Conservation (phyloP, 179 eudicot species). For the Heliamphora pulchella region DNA sequence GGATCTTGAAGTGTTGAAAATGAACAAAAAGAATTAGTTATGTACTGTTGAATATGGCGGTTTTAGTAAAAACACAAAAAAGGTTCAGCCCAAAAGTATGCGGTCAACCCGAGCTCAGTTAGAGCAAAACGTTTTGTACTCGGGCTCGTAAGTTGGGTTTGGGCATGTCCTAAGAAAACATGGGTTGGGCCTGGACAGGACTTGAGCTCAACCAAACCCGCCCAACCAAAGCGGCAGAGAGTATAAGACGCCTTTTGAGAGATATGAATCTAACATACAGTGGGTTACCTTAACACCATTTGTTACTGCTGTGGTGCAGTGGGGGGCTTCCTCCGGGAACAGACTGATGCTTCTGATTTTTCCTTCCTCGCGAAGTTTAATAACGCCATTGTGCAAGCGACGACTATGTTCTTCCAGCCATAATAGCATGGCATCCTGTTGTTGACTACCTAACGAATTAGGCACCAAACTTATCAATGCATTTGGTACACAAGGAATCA, state of each 20-base stretch:
- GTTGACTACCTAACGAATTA: conserved; percentile 23
- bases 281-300: conserved; percentile 79
- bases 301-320: conserved; percentile 66
- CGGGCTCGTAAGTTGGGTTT: too few species aligned
- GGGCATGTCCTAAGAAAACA: too few species aligned
- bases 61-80: too few species aligned
- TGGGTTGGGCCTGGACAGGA: too few species aligned
- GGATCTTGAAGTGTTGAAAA: too few species aligned
- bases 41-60: too few species aligned
- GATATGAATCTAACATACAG: not conserved
- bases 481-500: conserved; percentile 86
- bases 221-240: too few species aligned
- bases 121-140: too few species aligned
- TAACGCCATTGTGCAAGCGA: conserved; percentile 59
- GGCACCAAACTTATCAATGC: conserved; percentile 36
- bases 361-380: conserved; percentile 49
- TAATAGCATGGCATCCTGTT: conserved; percentile 67
- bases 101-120: too few species aligned
- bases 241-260: not conserved
- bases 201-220: too few species aligned
- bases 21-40: too few species aligned
- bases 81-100: too few species aligned
- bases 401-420: conserved; percentile 93
- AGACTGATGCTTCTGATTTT: conserved; percentile 42
- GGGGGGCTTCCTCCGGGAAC: conserved; percentile 67